Conservation (phyloP, 2,329 filamentous ascomycete genomes). For the Colletotrichum noveboracense region DNA sequence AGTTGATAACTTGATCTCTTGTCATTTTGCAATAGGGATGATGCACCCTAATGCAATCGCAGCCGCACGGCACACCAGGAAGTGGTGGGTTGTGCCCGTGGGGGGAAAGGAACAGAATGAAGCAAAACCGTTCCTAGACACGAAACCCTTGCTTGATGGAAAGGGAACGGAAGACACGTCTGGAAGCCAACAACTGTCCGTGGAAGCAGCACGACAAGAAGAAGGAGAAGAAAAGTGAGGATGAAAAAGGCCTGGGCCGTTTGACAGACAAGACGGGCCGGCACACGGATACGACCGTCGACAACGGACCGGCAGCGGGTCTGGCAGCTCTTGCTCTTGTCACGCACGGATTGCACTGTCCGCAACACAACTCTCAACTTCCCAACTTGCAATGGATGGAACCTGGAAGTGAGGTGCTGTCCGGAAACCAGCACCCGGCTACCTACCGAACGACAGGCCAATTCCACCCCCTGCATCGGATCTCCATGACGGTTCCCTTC, state of each 20-base stretch:
- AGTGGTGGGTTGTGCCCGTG: not conserved
- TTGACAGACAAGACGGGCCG: not conserved
- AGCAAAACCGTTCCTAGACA: conserved; percentile 4
- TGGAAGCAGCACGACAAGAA: not conserved
- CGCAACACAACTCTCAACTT: not conserved
- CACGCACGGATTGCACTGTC: not conserved
- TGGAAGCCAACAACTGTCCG: not conserved
- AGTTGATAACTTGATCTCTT: not conserved
- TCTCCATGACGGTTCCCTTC: conserved; percentile 16
- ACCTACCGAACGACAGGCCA: conserved; percentile 13
- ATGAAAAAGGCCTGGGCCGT: not conserved
- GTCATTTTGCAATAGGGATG: conserved; percentile 4
- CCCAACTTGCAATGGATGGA: not conserved
- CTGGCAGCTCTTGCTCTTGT: not conserved
- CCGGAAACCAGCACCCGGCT: conserved; percentile 14
- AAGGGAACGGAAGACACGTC: not conserved
- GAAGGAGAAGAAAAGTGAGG: not conserved
- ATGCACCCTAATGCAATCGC: not conserved
- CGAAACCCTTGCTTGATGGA: conserved; percentile 3
- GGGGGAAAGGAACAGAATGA: not conserved
- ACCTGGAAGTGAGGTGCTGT: not conserved
- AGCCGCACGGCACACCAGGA: not conserved
- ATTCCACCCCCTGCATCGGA: conserved; percentile 14
- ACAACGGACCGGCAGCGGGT: not conserved
- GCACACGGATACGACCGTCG: not conserved